A percentile compares a stretch with the other conserved stretches of the same genome.
Conservation (phyloP, 345 rosid species). For the Eucalyptus leucophloia region DNA sequence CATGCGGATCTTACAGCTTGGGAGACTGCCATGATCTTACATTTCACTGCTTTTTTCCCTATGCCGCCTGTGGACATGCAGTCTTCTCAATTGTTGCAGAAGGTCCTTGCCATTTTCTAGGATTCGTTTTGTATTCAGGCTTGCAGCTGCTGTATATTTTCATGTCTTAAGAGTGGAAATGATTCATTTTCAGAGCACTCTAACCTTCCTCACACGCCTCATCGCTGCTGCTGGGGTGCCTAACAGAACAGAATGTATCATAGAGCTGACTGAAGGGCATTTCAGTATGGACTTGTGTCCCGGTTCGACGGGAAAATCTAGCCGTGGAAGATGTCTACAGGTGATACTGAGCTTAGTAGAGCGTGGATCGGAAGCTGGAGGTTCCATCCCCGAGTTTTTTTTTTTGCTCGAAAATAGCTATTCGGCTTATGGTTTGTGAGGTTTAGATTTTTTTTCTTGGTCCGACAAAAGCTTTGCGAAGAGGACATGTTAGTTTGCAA, state of each 20-base stretch:
- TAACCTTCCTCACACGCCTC: background rate
- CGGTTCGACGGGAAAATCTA: background rate
- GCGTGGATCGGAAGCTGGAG: background rate
- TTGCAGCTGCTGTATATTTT: background rate
- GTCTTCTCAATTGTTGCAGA: background rate
- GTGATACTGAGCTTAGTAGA: too few species aligned
- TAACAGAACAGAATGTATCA: slow-evolving; percentile 23
- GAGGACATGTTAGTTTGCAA: background rate
- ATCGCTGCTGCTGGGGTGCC: slow-evolving; percentile 19
- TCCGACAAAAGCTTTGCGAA: background rate
- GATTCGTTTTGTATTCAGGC: background rate
- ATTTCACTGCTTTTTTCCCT: too few species aligned
- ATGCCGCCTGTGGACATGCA: background rate
- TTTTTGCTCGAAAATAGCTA: background rate
- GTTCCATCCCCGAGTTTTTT: too few species aligned
- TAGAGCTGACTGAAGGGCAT: slow-evolving; percentile 21
- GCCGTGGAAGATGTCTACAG: slow-evolving; percentile 16
- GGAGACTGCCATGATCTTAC: slow-evolving; percentile 41
- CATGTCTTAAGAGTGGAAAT: background rate
- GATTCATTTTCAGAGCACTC: background rate
- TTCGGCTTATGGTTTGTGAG: background rate
- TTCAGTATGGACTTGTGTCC: slow-evolving; percentile 17
- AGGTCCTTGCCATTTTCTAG: background rate
- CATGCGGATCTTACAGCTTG: slow-evolving; percentile 27
- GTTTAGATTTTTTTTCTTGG: background rate